Base-by-base conservation (phyloP, 257 asterid species). In the Solanum appendiculatum region DNA sequence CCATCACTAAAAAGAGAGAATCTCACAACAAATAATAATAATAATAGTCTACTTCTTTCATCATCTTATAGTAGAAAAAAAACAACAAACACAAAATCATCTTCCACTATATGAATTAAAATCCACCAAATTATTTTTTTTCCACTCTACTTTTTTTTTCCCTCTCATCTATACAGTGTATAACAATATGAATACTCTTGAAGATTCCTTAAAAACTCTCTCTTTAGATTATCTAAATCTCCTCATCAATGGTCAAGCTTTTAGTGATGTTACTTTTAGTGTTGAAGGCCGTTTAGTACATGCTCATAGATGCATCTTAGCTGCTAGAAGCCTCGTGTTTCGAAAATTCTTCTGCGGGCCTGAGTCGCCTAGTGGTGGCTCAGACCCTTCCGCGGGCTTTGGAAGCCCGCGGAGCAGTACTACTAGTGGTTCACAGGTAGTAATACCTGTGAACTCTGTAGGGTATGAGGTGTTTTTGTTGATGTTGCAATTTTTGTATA, bases 221-320 rank as follows among this genome's bases (percentile, higher is more conserved):
- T 96, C 99, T 2, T 90, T 94, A 9, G 99, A 96, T 90, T 96
- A 94, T 54, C 97, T 96, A 1, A 96, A 95, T 44, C 99, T 96
- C 15, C 93, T 96, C 1, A 96, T 96, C 95, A 96, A 96, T 93
- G 99, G 99, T 5, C 98, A 94, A 86, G 99, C 98, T 12, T 96
- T 96, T 93, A 95, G 98, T 86, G 99, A 96, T 77, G 99, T 96
- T 13, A 95, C 98, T 87, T 96, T 96, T 92, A 96, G 96, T 88
- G 99, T 96, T 0, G 99, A 96, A 89, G 99, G 99, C 9, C 98
- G 99, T 64, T 46, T 95, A 29, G 96, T 96, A 90, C 99, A 95
- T 85, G 99, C 98, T 51, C 99, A 96, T 90, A 78, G 94, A 34
- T 96, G 99, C 89, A 96, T 96, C 91, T 86, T 96, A n/a, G 99